Conservation (phyloP, 805 yeast genomes). For the Saccharomyces cerevisiae region DNA sequence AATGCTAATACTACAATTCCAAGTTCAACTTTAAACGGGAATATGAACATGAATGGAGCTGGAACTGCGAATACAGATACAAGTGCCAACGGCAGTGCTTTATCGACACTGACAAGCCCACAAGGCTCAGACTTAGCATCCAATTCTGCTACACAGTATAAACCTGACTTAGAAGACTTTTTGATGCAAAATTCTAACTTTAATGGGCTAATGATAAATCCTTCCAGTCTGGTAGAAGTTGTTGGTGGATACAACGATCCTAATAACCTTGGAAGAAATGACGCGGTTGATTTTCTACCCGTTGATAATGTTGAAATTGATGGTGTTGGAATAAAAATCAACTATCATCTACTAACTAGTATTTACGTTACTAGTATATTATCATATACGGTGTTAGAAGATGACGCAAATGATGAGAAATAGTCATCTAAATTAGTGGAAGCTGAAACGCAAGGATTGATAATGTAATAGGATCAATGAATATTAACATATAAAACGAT, state of each 20-base stretch:
- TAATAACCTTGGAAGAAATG: constrained; percentile 10
- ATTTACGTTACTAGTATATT: too few species aligned
- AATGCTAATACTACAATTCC: neutral
- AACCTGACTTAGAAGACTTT: constrained; percentile 31
- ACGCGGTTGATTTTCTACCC: constrained; percentile 21
- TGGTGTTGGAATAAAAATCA: too few species aligned
- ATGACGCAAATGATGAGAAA: too few species aligned
- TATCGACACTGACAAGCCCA: neutral
- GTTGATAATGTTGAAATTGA: constrained; percentile 24
- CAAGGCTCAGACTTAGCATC: constrained; percentile 9
- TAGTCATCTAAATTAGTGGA: too few species aligned
- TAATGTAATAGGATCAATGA: too few species aligned
- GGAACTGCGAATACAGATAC: constrained; percentile 1
- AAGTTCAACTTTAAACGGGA: neutral
- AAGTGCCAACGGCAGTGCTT: neutral
- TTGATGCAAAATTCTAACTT: constrained; percentile 26
- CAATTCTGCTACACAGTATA: constrained; percentile 14
- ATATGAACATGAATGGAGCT: neutral
- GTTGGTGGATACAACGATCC: constrained; percentile 19
- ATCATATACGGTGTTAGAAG: too few species aligned
- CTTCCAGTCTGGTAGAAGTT: constrained; percentile 27
- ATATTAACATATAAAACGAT: too few species aligned
- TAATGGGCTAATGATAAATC: constrained; percentile 27
- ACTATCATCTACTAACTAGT: too few species aligned
- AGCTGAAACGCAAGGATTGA: too few species aligned